A percentile compares a stretch with the other conserved stretches of the same genome.
Evolutionary conservation across 2,329 filamentous ascomycete genomes (phyloP).

Genomic region (Cordyceps tenuipes): DNA sequence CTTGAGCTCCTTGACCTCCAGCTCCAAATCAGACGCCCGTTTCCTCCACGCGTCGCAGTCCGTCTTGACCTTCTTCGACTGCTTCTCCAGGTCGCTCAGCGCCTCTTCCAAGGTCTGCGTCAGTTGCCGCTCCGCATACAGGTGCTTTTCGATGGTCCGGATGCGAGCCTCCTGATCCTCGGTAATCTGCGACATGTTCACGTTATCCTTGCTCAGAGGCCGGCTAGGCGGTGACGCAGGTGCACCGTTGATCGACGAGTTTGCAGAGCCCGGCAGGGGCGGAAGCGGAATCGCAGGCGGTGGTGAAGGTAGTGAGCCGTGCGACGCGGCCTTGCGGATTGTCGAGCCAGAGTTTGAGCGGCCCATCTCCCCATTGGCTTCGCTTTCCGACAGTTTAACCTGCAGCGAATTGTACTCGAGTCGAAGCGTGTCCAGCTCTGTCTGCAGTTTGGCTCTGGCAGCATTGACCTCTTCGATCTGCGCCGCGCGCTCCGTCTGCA

Average conservation of each 20-base stretch:
- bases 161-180: conserved; percentile 96
- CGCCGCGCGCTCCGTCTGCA: conserved; percentile 64
- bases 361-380: conserved; percentile 37
- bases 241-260: conserved; percentile 35
- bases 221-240: conserved; percentile 51
- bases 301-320: conserved; percentile 80
- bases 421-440: conserved; percentile 54
- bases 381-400: conserved; percentile 52
- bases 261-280: conserved; percentile 62
- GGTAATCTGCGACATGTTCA: conserved; percentile 64
- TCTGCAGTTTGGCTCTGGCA: conserved; percentile 53
- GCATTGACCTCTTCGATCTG: conserved; percentile 73
- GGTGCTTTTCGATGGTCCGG: conserved; percentile 90
- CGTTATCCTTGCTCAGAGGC: conserved; percentile 70
- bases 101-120: conserved; percentile 94
- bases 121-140: conserved; percentile 91
- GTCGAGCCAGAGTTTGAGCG: conserved; percentile 59
- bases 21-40: conserved; percentile 68
- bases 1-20: conserved; percentile 59
- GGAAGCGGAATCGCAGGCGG: conserved; percentile 94
- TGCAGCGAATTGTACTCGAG: conserved; percentile 52
- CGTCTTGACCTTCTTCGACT: conserved; percentile 82
- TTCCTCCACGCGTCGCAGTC: conserved; percentile 89
- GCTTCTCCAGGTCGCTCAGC: conserved; percentile 83
- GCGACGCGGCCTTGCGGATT: conserved; percentile 76